These are phyloP conservation scores for Mallotus japonicus DNA, from an alignment of 441 rosid genomes.

Conservation along the genomic window DNA sequence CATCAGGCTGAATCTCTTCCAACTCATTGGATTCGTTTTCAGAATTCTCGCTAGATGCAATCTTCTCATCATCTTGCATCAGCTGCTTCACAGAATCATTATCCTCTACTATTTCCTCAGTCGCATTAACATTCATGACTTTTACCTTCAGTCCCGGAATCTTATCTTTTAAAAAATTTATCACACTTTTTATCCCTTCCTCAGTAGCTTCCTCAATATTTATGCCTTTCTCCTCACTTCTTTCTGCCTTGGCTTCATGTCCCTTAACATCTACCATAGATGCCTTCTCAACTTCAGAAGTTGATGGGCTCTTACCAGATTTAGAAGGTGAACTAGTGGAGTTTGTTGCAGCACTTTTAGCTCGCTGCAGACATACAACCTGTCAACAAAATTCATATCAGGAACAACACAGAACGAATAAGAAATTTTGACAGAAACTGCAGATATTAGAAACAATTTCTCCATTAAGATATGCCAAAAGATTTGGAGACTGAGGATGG, in stretches of 20 bases:
- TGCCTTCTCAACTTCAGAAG: conserved; percentile 47
- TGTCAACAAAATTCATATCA: conserved; percentile 31
- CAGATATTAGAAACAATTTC: neutral
- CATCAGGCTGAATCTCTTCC: conserved; percentile 63
- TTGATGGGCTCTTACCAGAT: conserved; percentile 40
- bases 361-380: conserved; percentile 77
- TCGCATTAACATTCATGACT: conserved; percentile 57
- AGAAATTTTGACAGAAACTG: neutral
- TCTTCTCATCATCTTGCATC: conserved; percentile 59
- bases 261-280: conserved; percentile 52
- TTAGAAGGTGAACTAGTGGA: conserved; percentile 40
- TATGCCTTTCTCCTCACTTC: conserved; percentile 61
- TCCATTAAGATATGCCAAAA: neutral
- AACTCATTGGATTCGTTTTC: conserved; percentile 50
- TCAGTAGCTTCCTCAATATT: conserved; percentile 74
- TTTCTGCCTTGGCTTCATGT: conserved; percentile 59
- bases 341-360: conserved; percentile 47
- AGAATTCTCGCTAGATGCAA: conserved; percentile 45
- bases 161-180: conserved; percentile 86
- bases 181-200: conserved; percentile 87
- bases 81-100: conserved; percentile 56
- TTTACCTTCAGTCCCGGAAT: conserved; percentile 89
- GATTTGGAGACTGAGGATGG: neutral
- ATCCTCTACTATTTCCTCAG: conserved; percentile 57
- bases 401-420: conserved; percentile 8